A percentile compares a stretch with the other conserved stretches of the same genome.
These are phyloP conservation scores for Xylaria sp. DNA, from an alignment of 2,329 filamentous ascomycete genomes.

Conservation along the genomic window DNA sequence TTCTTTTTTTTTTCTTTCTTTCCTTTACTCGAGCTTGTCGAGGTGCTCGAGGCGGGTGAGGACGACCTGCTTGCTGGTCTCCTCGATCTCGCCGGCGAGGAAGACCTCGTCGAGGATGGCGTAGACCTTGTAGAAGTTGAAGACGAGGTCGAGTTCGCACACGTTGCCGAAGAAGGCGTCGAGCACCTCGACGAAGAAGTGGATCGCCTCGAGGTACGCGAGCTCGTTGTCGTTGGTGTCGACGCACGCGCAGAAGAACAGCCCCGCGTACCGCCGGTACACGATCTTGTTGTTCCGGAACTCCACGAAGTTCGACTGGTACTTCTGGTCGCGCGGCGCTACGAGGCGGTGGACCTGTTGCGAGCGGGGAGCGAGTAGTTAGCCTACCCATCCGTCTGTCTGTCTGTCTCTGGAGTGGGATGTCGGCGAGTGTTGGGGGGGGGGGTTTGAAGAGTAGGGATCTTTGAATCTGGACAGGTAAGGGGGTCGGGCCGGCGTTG, in stretches of 20 bases:
- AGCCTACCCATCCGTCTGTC: conserved; percentile 2
- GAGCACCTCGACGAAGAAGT: conserved; percentile 98
- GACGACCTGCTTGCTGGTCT: conserved; percentile 98
- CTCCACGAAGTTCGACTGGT: conserved; percentile 99
- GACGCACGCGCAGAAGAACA: conserved; percentile 99
- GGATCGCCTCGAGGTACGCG: conserved; percentile 94
- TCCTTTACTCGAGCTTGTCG: conserved; percentile 83
- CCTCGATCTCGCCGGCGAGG: conserved; percentile 94
- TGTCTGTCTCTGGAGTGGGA: too few relatives aligned
- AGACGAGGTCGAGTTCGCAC: conserved; percentile 91
- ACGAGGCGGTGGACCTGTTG: conserved; percentile 90
- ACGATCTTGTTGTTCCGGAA: conserved; percentile 94
- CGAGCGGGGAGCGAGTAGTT: conserved; percentile 1
- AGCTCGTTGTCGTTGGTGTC: conserved; percentile 99
- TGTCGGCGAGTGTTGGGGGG: background rate
- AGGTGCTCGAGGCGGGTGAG: conserved; percentile 91
- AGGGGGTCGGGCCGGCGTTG: too few relatives aligned
- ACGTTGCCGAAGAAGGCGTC: conserved; percentile 99
- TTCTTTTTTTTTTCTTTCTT: background rate
- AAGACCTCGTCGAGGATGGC: conserved; percentile 99
- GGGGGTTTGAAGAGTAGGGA: too few relatives aligned
- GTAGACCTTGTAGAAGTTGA: conserved; percentile 88
- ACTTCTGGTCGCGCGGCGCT: conserved; percentile 96
- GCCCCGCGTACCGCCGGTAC: conserved; percentile 93
- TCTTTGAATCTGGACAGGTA: too few relatives aligned